phyloP scores from a whole-genome alignment of 169 alveolate genomes.

The Fabrea salina region DNA sequence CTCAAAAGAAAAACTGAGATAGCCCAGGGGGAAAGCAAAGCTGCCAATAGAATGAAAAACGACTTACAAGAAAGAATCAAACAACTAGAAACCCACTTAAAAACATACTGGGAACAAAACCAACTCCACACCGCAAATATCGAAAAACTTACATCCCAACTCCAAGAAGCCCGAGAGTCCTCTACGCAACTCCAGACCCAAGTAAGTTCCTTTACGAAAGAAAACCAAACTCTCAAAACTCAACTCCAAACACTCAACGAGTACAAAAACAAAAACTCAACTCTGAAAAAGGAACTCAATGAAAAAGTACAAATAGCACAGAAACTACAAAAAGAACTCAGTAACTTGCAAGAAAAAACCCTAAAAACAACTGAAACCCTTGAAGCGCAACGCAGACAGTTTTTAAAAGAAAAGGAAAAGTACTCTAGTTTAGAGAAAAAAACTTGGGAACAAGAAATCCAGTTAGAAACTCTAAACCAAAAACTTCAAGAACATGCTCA shows the following conservation, averaged over 20 bases:
- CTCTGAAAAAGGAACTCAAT: neutral
- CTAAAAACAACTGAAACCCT: no score
- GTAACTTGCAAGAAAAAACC: no score
- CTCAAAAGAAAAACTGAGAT: neutral
- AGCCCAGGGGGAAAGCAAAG: neutral
- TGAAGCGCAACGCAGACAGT: no score
- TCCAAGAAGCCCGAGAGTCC: no score
- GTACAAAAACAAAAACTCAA: neutral
- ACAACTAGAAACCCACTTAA: neutral
- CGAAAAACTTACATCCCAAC: no score
- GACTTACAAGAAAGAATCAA: neutral
- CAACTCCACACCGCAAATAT: no score
- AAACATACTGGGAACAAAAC: neutral
- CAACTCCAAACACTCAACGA: neutral
- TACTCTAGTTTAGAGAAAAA: no score
- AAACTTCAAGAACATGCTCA: no score
- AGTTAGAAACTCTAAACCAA: no score
- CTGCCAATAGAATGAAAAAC: neutral
- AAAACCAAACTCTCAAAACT: neutral
- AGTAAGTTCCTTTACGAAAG: neutral
- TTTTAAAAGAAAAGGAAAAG: no score
- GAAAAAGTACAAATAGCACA: neutral
- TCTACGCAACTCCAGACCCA: neutral
- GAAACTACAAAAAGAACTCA: neutral
- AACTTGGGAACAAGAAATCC: no score